Conservation (phyloP, 2,329 filamentous ascomycete genomes). For the Ceratocystiopsis brevicomis region DNA sequence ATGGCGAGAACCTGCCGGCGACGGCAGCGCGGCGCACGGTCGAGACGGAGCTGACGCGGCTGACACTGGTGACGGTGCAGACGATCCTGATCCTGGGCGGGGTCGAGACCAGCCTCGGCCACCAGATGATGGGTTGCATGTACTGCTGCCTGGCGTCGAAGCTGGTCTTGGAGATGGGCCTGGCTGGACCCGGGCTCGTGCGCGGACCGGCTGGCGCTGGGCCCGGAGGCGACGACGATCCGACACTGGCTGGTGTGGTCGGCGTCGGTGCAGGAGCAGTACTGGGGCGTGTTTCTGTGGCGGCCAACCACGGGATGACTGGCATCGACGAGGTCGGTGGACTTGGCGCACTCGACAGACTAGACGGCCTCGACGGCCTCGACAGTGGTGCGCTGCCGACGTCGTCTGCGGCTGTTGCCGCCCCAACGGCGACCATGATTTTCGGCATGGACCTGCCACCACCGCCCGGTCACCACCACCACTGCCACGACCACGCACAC, state of each 20-base stretch:
- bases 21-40: slow-evolving; percentile 1
- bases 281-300: slow-evolving; percentile 3
- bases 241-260: slow-evolving; percentile 7
- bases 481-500: too few relatives aligned
- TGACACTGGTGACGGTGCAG: slow-evolving; percentile 4
- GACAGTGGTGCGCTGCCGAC: too few relatives aligned
- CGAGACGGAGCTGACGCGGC: slow-evolving; percentile 2
- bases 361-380: too few relatives aligned
- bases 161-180: slow-evolving; percentile 5
- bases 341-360: too few relatives aligned
- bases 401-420: too few relatives aligned
- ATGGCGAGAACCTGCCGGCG: slow-evolving; percentile 3
- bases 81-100: slow-evolving; percentile 5
- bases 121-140: slow-evolving; percentile 7
- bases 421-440: too few relatives aligned
- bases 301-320: background rate
- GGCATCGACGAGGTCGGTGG: too few relatives aligned
- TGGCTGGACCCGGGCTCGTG: slow-evolving; percentile 4
- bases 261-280: slow-evolving; percentile 6
- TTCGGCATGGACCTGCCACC: too few relatives aligned
- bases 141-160: slow-evolving; percentile 5
- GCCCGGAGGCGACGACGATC: slow-evolving; percentile 2
- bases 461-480: too few relatives aligned
- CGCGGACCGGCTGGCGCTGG: slow-evolving; percentile 1
- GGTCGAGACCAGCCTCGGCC: slow-evolving; percentile 3